Evolutionary conservation across 371 early-diverging fungal species (phyloP), one percentile per base, ranked within the genome.

Genomic region (Lichtheimia ramosa): DNA sequence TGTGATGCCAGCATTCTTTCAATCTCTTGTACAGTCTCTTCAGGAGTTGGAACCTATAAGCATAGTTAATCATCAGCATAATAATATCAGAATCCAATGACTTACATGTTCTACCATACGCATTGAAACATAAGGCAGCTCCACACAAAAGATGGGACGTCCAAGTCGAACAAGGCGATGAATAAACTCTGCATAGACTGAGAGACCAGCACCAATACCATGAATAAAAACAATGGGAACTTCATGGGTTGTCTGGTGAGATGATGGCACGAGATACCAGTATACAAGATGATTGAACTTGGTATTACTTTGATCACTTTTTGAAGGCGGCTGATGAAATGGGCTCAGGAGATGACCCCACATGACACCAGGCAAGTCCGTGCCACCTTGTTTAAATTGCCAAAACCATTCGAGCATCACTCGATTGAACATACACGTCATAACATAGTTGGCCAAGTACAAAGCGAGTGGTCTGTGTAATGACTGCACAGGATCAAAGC

Each of bases 111-210:
- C 86, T 1, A 82, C 74, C 51, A 90, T 68, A 10, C 77, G 76
- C 83, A 85, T 87, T 0, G 86, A 73, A 0, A 88, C 89, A 68
- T 87, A 79, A 0, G 91, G 91, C 8, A 90, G 59, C 59, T 90
- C 91, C 3, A 89, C 68, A 16, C 86, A 63, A 56, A 86, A 86
- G 10, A 90, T 51, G 1, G 89, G 85, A 8, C 88, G 80, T 16
- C 77, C 68, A 8, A 76, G 57, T 21, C 21, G n/a, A 21, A 46
- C 18, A 34, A 79, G 56, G n/a, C 71, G 71, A 50, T 73, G 68
- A 28, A 90, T 65, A 54, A 86, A 81, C 15, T 80, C 77, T 18
- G 69, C 59, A 60, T 90, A 89, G 43, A 78, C 68, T 8, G 81
- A 63, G 5, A 86, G 63, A 2, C 90, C 89, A 28, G 77, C 73